These are phyloP conservation scores for Thozetella sp. DNA, from an alignment of 495 filamentous ascomycete species.

Conservation along the genomic window DNA sequence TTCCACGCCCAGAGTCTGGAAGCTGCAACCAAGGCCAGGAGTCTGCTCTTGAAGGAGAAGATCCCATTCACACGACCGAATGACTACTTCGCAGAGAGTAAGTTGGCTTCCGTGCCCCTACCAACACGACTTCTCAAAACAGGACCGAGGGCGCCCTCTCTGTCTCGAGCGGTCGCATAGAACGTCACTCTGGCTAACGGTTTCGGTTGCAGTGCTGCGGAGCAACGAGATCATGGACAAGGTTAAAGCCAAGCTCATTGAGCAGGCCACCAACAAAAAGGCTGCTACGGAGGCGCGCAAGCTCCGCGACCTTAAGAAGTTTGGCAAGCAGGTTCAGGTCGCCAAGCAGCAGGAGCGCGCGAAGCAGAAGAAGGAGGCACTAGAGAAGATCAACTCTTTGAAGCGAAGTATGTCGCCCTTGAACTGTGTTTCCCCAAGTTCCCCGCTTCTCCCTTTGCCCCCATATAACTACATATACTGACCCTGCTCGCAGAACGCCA, in stretches of 20 bases:
- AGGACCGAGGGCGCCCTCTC: background rate
- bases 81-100: conserved; percentile 97
- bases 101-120: background rate
- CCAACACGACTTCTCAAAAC: background rate
- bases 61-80: conserved; percentile 82
- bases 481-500: conserved; percentile 69
- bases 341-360: conserved; percentile 91
- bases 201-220: conserved; percentile 62
- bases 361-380: conserved; percentile 84
- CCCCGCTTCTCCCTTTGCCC: background rate
- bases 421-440: conserved; percentile 19
- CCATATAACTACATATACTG: conserved; percentile 14
- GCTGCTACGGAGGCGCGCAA: conserved; percentile 87
- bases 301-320: conserved; percentile 96
- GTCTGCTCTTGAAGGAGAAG: conserved; percentile 76
- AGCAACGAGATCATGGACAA: conserved; percentile 97
- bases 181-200: background rate
- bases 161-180: no score
- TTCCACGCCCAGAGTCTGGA: conserved; percentile 92
- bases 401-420: conserved; percentile 88
- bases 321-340: conserved; percentile 97
- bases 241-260: conserved; percentile 90
- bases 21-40: conserved; percentile 71
- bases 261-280: conserved; percentile 91
- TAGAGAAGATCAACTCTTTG: conserved; percentile 90